Percentiles rank a stretch among this genome's conserved stretches.
Conservation (phyloP, 306 rosid genomes). For the Inga oerstediana region DNA sequence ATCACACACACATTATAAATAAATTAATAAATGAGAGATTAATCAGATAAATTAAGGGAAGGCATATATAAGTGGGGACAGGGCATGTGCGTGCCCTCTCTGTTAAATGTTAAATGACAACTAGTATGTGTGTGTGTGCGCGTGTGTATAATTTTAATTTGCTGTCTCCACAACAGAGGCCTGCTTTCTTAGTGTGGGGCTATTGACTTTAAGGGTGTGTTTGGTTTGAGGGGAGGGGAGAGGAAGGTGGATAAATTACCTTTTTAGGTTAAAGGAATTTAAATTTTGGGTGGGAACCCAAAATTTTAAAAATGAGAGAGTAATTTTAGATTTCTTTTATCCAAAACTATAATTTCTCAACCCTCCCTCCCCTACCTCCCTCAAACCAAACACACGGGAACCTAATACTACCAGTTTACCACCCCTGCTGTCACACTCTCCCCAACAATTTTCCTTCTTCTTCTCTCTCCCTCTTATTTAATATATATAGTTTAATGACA, state of each 20-base stretch:
- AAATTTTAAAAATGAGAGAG: too few species aligned
- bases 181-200: slow-evolving; percentile 11
- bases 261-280: too few species aligned
- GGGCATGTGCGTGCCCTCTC: not conserved
- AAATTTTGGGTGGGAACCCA: too few species aligned
- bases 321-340: too few species aligned
- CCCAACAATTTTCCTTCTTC: not conserved
- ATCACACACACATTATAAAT: not conserved
- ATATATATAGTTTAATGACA: too few species aligned
- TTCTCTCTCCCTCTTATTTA: too few species aligned
- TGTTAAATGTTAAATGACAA: not conserved
- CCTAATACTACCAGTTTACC: not conserved
- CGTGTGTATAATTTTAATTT: not conserved
- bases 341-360: too few species aligned
- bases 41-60: not conserved
- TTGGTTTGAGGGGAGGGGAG: too few species aligned
- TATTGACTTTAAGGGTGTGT: not conserved
- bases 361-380: too few species aligned
- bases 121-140: too few species aligned
- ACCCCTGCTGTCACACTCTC: not conserved
- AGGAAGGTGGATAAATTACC: too few species aligned
- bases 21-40: not conserved
- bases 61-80: not conserved
- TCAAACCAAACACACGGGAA: not conserved
- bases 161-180: not conserved